A percentile compares a stretch with the other conserved stretches of the same genome.
Evolutionary conservation across 139 green algal genomes (phyloP).

Genomic region (Cymbomonas tetramitiformis): DNA sequence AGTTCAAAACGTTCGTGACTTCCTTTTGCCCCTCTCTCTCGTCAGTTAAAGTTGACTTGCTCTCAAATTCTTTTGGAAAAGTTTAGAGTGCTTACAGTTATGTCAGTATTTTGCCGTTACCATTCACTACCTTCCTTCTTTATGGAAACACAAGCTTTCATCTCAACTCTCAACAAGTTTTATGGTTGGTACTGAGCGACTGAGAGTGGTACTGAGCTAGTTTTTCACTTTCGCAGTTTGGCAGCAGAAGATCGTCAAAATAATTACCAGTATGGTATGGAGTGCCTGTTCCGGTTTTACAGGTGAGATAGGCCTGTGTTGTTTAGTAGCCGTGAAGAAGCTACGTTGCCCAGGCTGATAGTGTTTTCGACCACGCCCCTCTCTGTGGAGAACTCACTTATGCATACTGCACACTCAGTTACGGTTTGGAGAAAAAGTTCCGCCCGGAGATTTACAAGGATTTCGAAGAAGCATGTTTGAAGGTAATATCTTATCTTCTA

Average conservation of each 20-base stretch:
- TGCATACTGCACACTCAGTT: conserved; percentile 42
- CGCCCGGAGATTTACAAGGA: conserved; percentile 51
- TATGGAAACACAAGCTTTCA: too few relatives aligned
- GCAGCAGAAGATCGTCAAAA: conserved; percentile 41
- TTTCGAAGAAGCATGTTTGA: conserved; percentile 88
- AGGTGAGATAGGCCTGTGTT: conserved; percentile 10
- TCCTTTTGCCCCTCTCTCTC: conserved; percentile 37
- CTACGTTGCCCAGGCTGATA: neutral
- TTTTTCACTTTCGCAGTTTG: conserved; percentile 24
- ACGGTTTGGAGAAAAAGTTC: conserved; percentile 76
- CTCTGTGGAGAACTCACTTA: neutral
- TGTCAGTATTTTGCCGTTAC: too few relatives aligned
- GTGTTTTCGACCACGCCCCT: neutral
- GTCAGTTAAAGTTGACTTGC: too few relatives aligned
- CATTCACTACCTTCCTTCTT: too few relatives aligned
- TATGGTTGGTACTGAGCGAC: neutral
- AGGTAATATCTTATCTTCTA: conserved; percentile 13
- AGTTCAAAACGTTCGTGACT: too few relatives aligned
- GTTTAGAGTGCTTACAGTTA: too few relatives aligned
- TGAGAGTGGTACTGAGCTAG: neutral
- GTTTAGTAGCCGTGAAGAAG: conserved; percentile 34
- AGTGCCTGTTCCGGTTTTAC: conserved; percentile 86
- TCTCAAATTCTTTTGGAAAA: too few relatives aligned
- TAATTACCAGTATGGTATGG: conserved; percentile 79
- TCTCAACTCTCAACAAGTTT: too few relatives aligned